Conservation (phyloP, 768 basidiomycete species). For the Serpula lacrymans region DNA sequence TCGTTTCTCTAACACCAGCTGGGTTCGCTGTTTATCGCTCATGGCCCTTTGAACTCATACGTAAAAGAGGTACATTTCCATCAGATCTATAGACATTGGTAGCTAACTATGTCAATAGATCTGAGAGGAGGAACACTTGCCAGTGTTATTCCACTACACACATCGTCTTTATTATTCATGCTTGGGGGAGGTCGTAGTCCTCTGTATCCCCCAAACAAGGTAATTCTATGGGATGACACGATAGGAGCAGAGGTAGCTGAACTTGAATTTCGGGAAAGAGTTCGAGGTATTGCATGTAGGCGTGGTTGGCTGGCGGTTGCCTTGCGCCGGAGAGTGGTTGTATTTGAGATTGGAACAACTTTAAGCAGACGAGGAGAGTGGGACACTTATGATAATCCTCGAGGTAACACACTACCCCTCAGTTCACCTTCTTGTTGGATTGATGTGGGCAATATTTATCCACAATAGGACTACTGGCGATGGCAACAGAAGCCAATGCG, state of each 20-base stretch:
- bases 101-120: constrained; percentile 43
- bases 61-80: constrained; percentile 66
- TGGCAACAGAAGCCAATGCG: constrained; percentile 74
- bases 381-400: constrained; percentile 85
- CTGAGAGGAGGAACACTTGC: constrained; percentile 75
- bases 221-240: constrained; percentile 85
- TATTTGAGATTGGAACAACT: constrained; percentile 66
- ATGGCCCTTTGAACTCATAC: constrained; percentile 71
- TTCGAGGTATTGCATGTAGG: constrained; percentile 75
- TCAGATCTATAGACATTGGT: constrained; percentile 1
- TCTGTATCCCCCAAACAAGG: constrained; percentile 88
- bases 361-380: constrained; percentile 69
- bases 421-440: constrained; percentile 3
- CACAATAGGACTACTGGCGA: constrained; percentile 65
- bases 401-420: constrained; percentile 46
- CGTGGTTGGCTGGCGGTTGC: constrained; percentile 85
- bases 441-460: constrained; percentile 5
- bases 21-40: constrained; percentile 83
- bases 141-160: constrained; percentile 74
- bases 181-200: constrained; percentile 87
- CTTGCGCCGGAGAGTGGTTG: constrained; percentile 72
- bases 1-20: constrained; percentile 73
- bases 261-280: constrained; percentile 83
- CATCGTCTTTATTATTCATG: constrained; percentile 80
- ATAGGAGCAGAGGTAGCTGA: constrained; percentile 78